Base-by-base conservation (phyloP, 1,284 basidiomycete genomes). In the Peniophora sp. region DNA sequence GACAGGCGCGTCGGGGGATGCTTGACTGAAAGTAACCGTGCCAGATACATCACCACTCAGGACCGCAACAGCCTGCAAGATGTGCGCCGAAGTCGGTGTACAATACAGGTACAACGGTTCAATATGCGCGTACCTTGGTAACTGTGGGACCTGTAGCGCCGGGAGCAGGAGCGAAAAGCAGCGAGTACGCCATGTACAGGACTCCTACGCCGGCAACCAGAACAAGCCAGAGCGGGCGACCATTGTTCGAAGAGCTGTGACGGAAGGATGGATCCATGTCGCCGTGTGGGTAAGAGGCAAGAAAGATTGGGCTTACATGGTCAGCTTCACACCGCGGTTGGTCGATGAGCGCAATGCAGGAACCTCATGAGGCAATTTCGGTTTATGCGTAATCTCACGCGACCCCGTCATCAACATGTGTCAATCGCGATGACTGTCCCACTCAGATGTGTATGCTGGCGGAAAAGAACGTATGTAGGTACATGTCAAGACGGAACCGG, bases 1-100 rank as follows among this genome's bases (percentile, higher is more conserved):
- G 51, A 89, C 83, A 36, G 80, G 74, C 17, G 72, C 74, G 49
- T 69, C 71, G 52, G 69, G 68, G 25, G 68, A 63, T 2, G 70
- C 58, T 65, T 91, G 88, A 43, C 74, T 70, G 66, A 91, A 89
- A 44, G 70, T 75, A 54, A 89, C 78, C 23, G 74, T 79, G 49
- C 89, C 88, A 47, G 69, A 68, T 50, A 85, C 81, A 50, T 78
- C 75, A 46, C 86, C 85, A 55, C 73, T 77, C 59, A 91, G 70
- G 23, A 87, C 74, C 24, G 77, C 84, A 45, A 84, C 73, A 36
- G 86, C 87, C 85, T 86, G 38, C n/a, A n/a, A n/a, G n/a, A n/a
- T n/a, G n/a, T n/a, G 16, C 27, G 27, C 12, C 27, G 6, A 32
- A 32, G 5, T 41, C 16, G 16, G 8, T 6, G 38, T 20, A 8